phyloP scores from a whole-genome alignment of 2,329 filamentous ascomycete species.

The Neurospora crassa region DNA sequence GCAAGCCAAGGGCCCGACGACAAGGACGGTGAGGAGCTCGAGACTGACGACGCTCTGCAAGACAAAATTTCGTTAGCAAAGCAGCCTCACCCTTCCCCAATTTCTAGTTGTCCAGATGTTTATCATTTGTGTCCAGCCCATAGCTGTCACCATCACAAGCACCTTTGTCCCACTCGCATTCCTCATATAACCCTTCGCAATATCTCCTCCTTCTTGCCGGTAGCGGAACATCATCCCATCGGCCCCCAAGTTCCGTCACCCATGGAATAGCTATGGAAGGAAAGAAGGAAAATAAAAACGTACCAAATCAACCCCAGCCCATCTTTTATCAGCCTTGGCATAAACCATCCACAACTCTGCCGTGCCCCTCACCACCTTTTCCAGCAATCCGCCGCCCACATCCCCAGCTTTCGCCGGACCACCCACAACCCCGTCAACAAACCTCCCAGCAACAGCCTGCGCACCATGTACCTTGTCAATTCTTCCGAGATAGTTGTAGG shows the following conservation, averaged over 20 bases:
- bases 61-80: too few species aligned
- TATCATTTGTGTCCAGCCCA: too few species aligned
- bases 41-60: constrained; percentile 48
- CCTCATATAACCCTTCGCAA: too few species aligned
- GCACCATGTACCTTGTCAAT: constrained; percentile 43
- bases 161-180: too few species aligned
- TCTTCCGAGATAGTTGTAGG: constrained; percentile 42
- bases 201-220: too few species aligned
- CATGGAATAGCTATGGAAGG: too few species aligned
- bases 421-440: constrained; percentile 54
- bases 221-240: too few species aligned
- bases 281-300: constrained; percentile 12
- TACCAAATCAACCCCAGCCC: constrained; percentile 53
- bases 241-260: too few species aligned
- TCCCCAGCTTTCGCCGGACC: constrained; percentile 27
- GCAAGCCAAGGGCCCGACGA: constrained; percentile 49
- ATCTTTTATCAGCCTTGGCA: constrained; percentile 51
- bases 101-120: too few species aligned
- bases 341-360: constrained; percentile 62
- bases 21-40: constrained; percentile 55
- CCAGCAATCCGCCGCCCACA: not conserved
- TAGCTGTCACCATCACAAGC: too few species aligned
- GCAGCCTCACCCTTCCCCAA: too few species aligned
- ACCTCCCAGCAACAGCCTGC: constrained; percentile 43
- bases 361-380: not conserved